Base-by-base conservation (phyloP, 345 rosid genomes). In the Linum usitatissimum region DNA sequence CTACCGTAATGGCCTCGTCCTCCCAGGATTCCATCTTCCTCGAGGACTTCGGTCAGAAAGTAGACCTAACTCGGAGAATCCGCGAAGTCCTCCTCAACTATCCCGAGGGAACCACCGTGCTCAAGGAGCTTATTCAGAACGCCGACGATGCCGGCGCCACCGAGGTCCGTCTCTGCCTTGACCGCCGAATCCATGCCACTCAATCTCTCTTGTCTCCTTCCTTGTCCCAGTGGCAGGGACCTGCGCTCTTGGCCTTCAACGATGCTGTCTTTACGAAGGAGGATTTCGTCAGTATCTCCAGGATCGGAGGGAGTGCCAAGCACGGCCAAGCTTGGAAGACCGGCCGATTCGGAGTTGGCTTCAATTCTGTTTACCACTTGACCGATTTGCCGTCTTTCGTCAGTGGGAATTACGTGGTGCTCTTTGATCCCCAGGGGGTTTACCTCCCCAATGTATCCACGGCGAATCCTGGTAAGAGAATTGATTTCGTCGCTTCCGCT, bases 121-220 rank as follows among this genome's bases (percentile, higher is more conserved):
- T 88, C 54, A 91, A 88, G 76, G 98, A 91, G 78, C 86, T 91
- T 18, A 86, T 88, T 48, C 98, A 91, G 77, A 91, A 91, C 73
- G 96, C 98, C 55, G 98, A 91, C 34, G 98, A 91, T 60, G 98
- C 98, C 19, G 92, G 98, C 62, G 98, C 98, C 64, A 81, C 94
- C 19, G 60, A 66, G 15, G 92, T 91, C 45, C 77, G 92, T 28
- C 86, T 91, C 68, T 91, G 98, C 76, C 85, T 91, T 58, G 98
- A 91, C 81, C 87, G 88, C 15, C 83, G 98, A 21, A 38, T 55
- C 61, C 90, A 88, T 70, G 64, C 76, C 23, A 62, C 85, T 23
- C 60, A 38, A 30, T 84, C 96, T 53, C 79, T 91, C 64, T 53
- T 91, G 4, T 91, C 95, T 1, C 74, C 71, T 59, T 65, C 84